phyloP scores from a whole-genome alignment of 441 rosid species.

The Croton setiger region DNA sequence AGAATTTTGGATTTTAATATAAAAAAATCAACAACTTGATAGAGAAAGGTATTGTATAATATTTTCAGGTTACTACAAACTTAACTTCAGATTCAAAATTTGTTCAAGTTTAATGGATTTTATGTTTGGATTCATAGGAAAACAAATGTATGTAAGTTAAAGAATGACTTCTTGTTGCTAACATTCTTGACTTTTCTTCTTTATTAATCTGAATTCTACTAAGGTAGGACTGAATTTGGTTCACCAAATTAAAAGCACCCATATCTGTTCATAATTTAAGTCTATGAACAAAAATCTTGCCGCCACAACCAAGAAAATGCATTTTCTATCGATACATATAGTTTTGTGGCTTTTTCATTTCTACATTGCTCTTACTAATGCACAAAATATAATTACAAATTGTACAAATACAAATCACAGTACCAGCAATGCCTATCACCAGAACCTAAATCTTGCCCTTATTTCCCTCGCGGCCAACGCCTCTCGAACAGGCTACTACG shows the following conservation, averaged over 20 bases:
- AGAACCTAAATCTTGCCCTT: conserved; percentile 21
- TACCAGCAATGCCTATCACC: conserved; percentile 19
- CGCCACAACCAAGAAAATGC: neutral
- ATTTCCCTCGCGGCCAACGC: conserved; percentile 26
- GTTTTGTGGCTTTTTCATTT: conserved; percentile 6
- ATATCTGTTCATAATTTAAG: too few species aligned
- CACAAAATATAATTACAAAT: neutral
- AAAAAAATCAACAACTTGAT: too few species aligned
- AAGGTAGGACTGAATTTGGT: too few species aligned
- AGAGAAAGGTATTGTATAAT: neutral
- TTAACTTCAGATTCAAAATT: neutral
- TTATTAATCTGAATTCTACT: neutral
- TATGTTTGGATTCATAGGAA: neutral
- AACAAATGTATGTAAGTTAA: neutral
- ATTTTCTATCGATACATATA: neutral
- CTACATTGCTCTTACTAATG: neutral
- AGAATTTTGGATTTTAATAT: too few species aligned
- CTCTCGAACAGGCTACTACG: conserved; percentile 21
- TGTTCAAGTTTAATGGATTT: neutral
- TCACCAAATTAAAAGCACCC: too few species aligned
- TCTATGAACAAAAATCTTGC: neutral
- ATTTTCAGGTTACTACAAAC: neutral
- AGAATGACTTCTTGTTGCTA: neutral
- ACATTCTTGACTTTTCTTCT: neutral
- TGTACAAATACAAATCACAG: conserved; percentile 13